Percentiles rank a stretch among this genome's conserved stretches.
Evolutionary conservation across 1,139 yeast genomes (phyloP).

Genomic region (Taiozyma sp.): DNA sequence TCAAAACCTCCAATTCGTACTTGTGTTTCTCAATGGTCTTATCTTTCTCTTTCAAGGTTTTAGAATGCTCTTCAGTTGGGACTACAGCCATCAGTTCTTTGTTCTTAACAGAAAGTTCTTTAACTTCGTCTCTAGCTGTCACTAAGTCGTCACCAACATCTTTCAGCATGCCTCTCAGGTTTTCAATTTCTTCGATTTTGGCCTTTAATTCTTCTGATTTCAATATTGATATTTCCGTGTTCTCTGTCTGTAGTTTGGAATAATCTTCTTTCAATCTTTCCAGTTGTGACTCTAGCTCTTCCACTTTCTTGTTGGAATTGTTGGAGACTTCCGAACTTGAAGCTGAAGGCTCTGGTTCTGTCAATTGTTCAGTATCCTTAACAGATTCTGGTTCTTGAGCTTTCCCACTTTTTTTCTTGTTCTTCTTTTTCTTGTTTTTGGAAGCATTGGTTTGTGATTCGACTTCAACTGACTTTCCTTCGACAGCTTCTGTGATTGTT

Average conservation of each 20-base stretch:
- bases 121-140: constrained; percentile 39
- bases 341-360: not conserved
- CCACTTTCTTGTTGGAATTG: not conserved
- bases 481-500: not conserved
- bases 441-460: constrained; percentile 2
- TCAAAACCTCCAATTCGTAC: constrained; percentile 29
- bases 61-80: constrained; percentile 1
- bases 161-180: constrained; percentile 65
- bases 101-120: constrained; percentile 18
- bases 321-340: not conserved
- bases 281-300: not conserved
- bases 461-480: not conserved
- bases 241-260: constrained; percentile 23
- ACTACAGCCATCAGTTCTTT: not conserved
- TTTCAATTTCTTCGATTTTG: constrained; percentile 25
- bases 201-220: constrained; percentile 10
- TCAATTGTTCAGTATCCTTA: constrained; percentile 9
- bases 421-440: constrained; percentile 20
- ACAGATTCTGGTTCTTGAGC: constrained; percentile 1
- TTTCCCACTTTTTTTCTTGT: constrained; percentile 7
- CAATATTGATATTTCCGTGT: constrained; percentile 11
- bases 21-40: constrained; percentile 15
- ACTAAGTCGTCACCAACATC: constrained; percentile 77
- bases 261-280: constrained; percentile 11
- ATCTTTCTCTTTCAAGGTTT: not conserved